Conservation (phyloP, 2,329 filamentous ascomycete species). For the Alternaria alternata region DNA sequence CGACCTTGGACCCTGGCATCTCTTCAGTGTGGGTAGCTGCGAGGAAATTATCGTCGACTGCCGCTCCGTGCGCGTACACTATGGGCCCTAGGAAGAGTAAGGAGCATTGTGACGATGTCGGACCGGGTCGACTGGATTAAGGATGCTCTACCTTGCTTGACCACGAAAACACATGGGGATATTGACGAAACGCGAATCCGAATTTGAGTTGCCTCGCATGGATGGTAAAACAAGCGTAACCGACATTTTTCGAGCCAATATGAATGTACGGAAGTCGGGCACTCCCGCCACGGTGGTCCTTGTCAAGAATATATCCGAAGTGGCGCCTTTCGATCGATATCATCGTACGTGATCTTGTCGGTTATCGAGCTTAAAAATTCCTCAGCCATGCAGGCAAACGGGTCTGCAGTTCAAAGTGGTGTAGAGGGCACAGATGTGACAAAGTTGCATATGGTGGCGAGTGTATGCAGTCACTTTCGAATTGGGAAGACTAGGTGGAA, state of each 20-base stretch:
- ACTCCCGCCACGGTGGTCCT: constrained; percentile 11
- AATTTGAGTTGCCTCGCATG: background rate
- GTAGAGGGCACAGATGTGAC: background rate
- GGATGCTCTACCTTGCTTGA: background rate
- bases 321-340: constrained; percentile 1
- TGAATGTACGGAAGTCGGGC: constrained; percentile 1
- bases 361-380: background rate
- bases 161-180: background rate
- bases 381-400: background rate
- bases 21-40: background rate
- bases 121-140: background rate
- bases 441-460: background rate
- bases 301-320: constrained; percentile 5
- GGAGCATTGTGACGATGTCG: background rate
- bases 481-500: constrained; percentile 4
- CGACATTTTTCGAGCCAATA: background rate
- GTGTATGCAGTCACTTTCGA: constrained; percentile 5
- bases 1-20: background rate
- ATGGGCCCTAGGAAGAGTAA: background rate
- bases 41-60: background rate
- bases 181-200: constrained; percentile 1
- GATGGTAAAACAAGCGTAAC: constrained; percentile 1
- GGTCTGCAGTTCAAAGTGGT: background rate
- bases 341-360: constrained; percentile 3
- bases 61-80: background rate